Percentiles rank a stretch among this genome's conserved stretches.
phyloP scores from a whole-genome alignment of 352 stramenopile species.

The Pythium oligandrum region DNA sequence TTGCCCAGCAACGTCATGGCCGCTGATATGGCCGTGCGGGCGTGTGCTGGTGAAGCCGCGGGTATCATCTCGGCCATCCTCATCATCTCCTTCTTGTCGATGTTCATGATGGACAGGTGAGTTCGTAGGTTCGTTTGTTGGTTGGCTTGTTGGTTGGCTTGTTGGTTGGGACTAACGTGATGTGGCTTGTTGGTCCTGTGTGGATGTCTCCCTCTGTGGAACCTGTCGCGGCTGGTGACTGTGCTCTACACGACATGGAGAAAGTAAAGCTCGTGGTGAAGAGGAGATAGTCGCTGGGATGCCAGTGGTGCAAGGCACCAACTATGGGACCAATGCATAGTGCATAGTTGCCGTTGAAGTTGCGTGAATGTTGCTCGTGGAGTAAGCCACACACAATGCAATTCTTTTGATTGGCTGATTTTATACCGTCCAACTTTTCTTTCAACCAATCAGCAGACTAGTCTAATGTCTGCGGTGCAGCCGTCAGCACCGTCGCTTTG shows the following conservation, averaged over 20 bases:
- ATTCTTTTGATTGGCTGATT: no score
- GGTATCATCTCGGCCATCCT: conserved; percentile 53
- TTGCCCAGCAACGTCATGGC: conserved; percentile 36
- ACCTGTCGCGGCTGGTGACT: no score
- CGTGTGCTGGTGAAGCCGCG: conserved; percentile 55
- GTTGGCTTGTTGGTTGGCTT: neutral
- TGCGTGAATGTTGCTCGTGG: no score
- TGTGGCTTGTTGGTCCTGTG: conserved; percentile 8
- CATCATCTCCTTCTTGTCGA: conserved; percentile 41
- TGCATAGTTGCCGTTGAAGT: neutral
- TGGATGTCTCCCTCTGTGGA: conserved; percentile 1
- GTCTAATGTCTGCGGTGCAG: no score
- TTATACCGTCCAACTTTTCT: no score
- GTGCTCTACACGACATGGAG: conserved; percentile 20
- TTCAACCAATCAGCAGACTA: no score
- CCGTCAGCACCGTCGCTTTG: no score
- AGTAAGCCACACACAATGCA: no score
- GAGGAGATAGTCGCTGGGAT: conserved; percentile 27
- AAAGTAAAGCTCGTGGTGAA: conserved; percentile 19
- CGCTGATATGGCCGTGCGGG: conserved; percentile 50
- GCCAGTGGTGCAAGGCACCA: conserved; percentile 16
- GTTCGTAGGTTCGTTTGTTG: conserved; percentile 9
- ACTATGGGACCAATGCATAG: conserved; percentile 14
- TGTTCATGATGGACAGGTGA: conserved; percentile 62
- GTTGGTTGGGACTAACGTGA: conserved; percentile 6